phyloP scores from a whole-genome alignment of 495 filamentous ascomycete species.

The Trichoderma reesei region DNA sequence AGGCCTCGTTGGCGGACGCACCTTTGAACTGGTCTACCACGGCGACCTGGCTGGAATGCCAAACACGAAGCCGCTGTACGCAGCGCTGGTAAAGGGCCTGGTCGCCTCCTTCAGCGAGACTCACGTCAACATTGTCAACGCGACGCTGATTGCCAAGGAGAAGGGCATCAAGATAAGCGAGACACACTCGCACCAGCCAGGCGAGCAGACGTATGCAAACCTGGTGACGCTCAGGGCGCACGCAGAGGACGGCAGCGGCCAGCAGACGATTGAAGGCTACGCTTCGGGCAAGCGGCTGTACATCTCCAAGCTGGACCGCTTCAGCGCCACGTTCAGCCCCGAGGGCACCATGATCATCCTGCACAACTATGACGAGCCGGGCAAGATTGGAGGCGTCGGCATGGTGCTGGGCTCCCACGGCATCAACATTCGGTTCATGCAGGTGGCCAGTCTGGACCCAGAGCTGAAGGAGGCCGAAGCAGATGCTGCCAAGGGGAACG shows the following conservation, averaged over 20 bases:
- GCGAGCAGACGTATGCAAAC: slow-evolving; percentile 44
- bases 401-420: slow-evolving; percentile 48
- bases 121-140: slow-evolving; percentile 57
- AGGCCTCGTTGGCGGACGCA: slow-evolving; percentile 36
- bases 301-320: slow-evolving; percentile 57
- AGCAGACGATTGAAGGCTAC: slow-evolving; percentile 57
- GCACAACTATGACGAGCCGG: slow-evolving; percentile 61
- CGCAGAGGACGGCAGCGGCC: slow-evolving; percentile 18
- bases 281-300: slow-evolving; percentile 46
- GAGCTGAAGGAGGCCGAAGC: slow-evolving; percentile 13
- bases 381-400: slow-evolving; percentile 65
- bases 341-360: slow-evolving; percentile 55
- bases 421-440: slow-evolving; percentile 66
- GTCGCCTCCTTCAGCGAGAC: slow-evolving; percentile 46
- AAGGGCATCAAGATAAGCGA: slow-evolving; percentile 62
- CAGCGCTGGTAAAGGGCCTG: slow-evolving; percentile 59
- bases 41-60: slow-evolving; percentile 51
- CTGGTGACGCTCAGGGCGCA: slow-evolving; percentile 47
- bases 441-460: slow-evolving; percentile 43
- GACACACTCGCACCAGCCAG: slow-evolving; percentile 42
- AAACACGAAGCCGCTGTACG: slow-evolving; percentile 61
- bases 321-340: slow-evolving; percentile 53
- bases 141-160: slow-evolving; percentile 55
- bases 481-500: slow-evolving; percentile 24
- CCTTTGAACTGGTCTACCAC: slow-evolving; percentile 60